These are phyloP conservation scores for Clitoria ternatea DNA, from an alignment of 306 rosid genomes.

Conservation along the genomic window DNA sequence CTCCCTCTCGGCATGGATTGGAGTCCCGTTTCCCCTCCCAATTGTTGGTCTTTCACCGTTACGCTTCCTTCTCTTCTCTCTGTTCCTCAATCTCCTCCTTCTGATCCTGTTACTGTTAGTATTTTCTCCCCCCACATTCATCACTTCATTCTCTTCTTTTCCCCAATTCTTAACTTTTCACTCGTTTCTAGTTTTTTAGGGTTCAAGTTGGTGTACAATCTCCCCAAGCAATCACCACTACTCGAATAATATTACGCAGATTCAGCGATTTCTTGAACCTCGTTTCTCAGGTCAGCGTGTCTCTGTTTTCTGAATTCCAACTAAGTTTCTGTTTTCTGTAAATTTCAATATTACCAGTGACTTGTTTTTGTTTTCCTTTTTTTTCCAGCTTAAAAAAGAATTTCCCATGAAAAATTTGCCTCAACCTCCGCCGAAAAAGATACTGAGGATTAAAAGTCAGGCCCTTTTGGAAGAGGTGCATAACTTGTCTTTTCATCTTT, in stretches of 20 bases:
- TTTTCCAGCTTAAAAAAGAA: conserved; percentile 59
- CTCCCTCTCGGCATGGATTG: conserved; percentile 96
- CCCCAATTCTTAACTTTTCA: not conserved
- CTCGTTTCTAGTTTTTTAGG: conserved; percentile 63
- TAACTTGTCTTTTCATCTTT: conserved; percentile 20
- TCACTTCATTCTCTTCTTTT: not conserved
- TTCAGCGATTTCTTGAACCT: conserved; percentile 70
- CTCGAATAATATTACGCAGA: conserved; percentile 65
- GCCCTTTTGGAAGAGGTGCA: conserved; percentile 68
- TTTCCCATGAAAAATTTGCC: conserved; percentile 67
- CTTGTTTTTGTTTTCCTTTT: conserved; percentile 7
- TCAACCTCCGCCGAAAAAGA: conserved; percentile 70
- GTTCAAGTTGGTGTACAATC: conserved; percentile 87
- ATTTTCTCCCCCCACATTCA: not conserved
- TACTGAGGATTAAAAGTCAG: conserved; percentile 52
- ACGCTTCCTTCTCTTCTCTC: conserved; percentile 71
- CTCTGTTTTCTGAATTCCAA: no score
- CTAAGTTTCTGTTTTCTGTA: no score
- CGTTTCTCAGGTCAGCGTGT: conserved; percentile 55
- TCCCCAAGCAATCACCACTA: conserved; percentile 71
- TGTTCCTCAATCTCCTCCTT: conserved; percentile 51
- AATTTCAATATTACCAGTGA: not conserved
- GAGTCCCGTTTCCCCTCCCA: conserved; percentile 63
- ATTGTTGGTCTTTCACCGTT: conserved; percentile 75
- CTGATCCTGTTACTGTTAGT: conserved; percentile 68